phyloP scores from a whole-genome alignment of 225 moss, liverwort and hornwort species.

The Climacium dendroides region DNA sequence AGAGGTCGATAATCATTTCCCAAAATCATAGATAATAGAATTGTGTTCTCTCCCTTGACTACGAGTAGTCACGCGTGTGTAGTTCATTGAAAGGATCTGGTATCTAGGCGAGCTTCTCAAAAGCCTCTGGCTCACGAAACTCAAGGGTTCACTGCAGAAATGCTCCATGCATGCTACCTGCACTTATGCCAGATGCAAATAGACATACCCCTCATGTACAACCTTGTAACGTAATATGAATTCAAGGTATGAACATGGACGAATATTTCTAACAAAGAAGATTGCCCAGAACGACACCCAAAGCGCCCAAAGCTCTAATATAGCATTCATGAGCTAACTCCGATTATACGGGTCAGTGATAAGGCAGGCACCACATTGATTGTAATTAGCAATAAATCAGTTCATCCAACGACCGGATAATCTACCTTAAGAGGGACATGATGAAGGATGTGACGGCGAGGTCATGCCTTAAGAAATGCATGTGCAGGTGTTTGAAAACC shows the following conservation, averaged over 20 bases:
- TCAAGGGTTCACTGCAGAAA: slow-evolving; percentile 81
- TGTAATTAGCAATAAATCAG: background rate
- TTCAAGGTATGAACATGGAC: background rate
- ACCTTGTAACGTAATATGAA: background rate
- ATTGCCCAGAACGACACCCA: background rate
- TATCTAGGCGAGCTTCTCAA: slow-evolving; percentile 29
- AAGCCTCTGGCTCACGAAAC: slow-evolving; percentile 68
- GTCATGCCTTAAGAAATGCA: slow-evolving; percentile 54
- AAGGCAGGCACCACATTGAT: background rate
- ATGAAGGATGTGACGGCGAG: slow-evolving; percentile 66
- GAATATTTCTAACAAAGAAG: background rate
- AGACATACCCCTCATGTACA: background rate
- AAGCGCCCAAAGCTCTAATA: background rate
- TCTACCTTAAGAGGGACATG: slow-evolving; percentile 66
- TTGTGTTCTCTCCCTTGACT: background rate
- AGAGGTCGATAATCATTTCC: background rate
- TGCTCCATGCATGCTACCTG: slow-evolving; percentile 94
- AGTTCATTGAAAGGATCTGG: background rate
- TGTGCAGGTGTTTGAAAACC: slow-evolving; percentile 47
- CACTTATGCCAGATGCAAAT: background rate
- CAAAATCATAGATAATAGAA: background rate
- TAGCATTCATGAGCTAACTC: background rate
- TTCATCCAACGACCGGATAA: background rate
- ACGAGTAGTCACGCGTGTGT: too few relatives aligned
- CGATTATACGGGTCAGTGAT: background rate